phyloP scores from a whole-genome alignment of 805 yeast species.

The Isabelozyma gotoi region DNA sequence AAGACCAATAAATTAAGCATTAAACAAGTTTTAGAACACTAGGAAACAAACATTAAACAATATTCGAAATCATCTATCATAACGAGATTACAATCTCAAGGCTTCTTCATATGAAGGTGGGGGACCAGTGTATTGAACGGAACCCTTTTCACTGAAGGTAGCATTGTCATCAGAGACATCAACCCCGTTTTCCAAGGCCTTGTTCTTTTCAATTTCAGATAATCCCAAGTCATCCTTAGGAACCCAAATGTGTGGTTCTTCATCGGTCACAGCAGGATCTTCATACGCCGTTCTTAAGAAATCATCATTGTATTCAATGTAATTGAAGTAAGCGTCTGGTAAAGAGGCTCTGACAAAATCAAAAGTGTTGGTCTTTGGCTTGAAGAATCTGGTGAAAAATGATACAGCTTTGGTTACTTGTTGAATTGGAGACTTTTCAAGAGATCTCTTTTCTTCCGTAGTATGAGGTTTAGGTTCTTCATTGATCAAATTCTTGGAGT shows the following conservation, averaged over 20 bases:
- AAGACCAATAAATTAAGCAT: background rate
- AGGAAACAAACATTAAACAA: background rate
- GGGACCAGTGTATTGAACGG: slow-evolving; percentile 52
- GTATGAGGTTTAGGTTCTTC: slow-evolving; percentile 20
- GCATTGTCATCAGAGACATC: slow-evolving; percentile 60
- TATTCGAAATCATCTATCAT: background rate
- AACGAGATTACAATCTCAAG: slow-evolving; percentile 27
- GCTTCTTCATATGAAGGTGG: slow-evolving; percentile 70
- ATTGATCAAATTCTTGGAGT: slow-evolving; percentile 7
- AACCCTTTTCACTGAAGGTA: slow-evolving; percentile 56
- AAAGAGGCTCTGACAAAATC: slow-evolving; percentile 41
- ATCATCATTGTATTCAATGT: slow-evolving; percentile 40
- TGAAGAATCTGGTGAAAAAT: slow-evolving; percentile 41
- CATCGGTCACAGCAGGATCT: slow-evolving; percentile 57
- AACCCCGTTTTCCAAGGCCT: slow-evolving; percentile 54
- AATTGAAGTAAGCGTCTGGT: slow-evolving; percentile 43
- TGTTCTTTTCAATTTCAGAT: slow-evolving; percentile 55
- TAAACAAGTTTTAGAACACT: background rate
- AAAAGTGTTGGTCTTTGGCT: slow-evolving; percentile 49
- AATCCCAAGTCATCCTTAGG: slow-evolving; percentile 69
- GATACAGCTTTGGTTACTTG: slow-evolving; percentile 14
- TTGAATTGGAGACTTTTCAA: slow-evolving; percentile 7
- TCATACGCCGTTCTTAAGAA: slow-evolving; percentile 46
- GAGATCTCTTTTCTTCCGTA: slow-evolving; percentile 22
- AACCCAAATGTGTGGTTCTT: slow-evolving; percentile 68